Evolutionary conservation across 2,329 filamentous ascomycete species (phyloP).

Genomic region (Paecilomyces formosus): DNA sequence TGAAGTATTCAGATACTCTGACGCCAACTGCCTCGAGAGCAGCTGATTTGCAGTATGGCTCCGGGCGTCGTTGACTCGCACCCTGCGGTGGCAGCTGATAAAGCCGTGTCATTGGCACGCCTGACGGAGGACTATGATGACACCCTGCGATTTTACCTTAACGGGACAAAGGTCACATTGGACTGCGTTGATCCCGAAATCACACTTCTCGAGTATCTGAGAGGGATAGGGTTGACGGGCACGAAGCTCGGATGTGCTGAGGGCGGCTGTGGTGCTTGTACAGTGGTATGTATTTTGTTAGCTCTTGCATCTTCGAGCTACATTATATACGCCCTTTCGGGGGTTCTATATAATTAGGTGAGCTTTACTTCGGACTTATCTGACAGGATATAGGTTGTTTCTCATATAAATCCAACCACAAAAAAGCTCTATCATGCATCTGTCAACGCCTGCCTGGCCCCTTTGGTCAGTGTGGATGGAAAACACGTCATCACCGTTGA

Average conservation of each 20-base stretch:
- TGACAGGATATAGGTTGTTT: constrained; percentile 56
- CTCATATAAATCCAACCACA: constrained; percentile 87
- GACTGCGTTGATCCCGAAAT: constrained; percentile 86
- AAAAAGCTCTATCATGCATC: constrained; percentile 92
- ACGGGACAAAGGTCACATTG: constrained; percentile 80
- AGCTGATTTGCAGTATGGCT: constrained; percentile 41
- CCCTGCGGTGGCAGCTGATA: constrained; percentile 38
- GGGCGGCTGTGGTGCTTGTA: constrained; percentile 93
- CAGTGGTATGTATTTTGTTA: constrained; percentile 53
- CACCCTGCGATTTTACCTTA: constrained; percentile 85
- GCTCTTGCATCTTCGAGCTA: not conserved
- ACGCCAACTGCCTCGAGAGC: not conserved
- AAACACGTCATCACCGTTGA: constrained; percentile 98
- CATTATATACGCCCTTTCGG: not conserved
- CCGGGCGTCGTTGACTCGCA: constrained; percentile 46
- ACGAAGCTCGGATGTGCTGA: constrained; percentile 96
- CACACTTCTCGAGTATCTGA: constrained; percentile 85
- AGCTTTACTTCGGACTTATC: constrained; percentile 5
- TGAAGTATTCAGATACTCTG: not conserved
- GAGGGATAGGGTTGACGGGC: constrained; percentile 86
- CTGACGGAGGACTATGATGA: constrained; percentile 77
- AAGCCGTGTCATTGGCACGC: constrained; percentile 44
- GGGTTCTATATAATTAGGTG: not conserved
- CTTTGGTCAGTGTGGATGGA: constrained; percentile 85
- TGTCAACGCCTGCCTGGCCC: constrained; percentile 91